phyloP scores from a whole-genome alignment of 345 rosid genomes.

The Cardamine occulta region DNA sequence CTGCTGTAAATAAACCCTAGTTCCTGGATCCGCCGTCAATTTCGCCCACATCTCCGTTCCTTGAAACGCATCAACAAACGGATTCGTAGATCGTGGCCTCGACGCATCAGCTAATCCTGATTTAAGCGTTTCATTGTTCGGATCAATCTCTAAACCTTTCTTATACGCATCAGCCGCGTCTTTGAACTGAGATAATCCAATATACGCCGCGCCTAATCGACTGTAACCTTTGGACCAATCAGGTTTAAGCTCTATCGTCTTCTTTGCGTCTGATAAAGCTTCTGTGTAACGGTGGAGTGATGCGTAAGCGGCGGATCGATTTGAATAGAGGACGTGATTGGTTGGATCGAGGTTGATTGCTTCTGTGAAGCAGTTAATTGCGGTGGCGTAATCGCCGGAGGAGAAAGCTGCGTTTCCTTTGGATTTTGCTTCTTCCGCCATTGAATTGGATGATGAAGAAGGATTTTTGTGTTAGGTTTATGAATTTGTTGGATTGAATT shows the following conservation, averaged over 20 bases:
- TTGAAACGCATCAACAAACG: constrained; percentile 71
- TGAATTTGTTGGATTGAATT: background rate
- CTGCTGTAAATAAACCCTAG: constrained; percentile 72
- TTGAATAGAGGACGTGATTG: constrained; percentile 89
- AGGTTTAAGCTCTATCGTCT: constrained; percentile 89
- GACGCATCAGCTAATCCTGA: constrained; percentile 73
- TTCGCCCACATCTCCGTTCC: constrained; percentile 98
- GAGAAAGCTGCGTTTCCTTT: constrained; percentile 95
- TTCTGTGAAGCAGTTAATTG: constrained; percentile 76
- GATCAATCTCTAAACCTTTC: constrained; percentile 85
- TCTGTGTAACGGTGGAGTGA: constrained; percentile 72
- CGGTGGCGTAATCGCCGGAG: constrained; percentile 71
- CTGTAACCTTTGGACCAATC: constrained; percentile 97
- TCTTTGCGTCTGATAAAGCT: constrained; percentile 80
- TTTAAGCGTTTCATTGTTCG: constrained; percentile 73
- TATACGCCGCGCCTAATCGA: constrained; percentile 85
- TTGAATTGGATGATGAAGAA: constrained; percentile 15
- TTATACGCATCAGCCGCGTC: constrained; percentile 71
- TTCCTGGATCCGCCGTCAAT: constrained; percentile 80
- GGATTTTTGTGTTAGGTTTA: too few relatives aligned
- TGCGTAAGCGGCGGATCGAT: constrained; percentile 90
- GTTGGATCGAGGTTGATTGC: constrained; percentile 75
- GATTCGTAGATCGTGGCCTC: constrained; percentile 54
- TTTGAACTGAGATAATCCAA: constrained; percentile 58
- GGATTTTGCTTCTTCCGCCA: constrained; percentile 86